Conservation (phyloP, 78 protist species). For the Speleostelium caveatum region DNA sequence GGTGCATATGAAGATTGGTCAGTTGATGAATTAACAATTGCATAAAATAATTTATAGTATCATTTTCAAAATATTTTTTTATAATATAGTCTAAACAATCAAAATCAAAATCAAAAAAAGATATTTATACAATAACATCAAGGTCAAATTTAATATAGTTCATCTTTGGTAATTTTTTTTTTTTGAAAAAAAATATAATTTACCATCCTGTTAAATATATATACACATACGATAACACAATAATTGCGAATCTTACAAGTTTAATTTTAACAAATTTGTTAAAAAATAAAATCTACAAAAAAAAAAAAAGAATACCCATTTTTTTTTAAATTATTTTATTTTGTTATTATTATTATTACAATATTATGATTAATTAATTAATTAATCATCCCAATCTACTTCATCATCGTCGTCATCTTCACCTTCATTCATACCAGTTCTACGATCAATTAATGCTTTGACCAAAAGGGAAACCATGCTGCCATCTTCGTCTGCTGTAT, state of each 20-base stretch:
- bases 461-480: slow-evolving; percentile 58
- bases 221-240: background rate
- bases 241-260: background rate
- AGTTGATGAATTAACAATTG: slow-evolving; percentile 73
- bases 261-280: background rate
- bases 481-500: slow-evolving; percentile 15
- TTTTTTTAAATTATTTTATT: background rate
- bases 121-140: background rate
- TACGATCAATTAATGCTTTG: slow-evolving; percentile 56
- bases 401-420: slow-evolving; percentile 58
- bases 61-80: background rate
- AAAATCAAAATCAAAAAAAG: background rate
- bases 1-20: slow-evolving; percentile 92
- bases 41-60: background rate
- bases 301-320: background rate
- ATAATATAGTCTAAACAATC: background rate
- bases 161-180: background rate
- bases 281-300: background rate
- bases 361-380: too few relatives aligned
- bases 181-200: too few relatives aligned
- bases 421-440: slow-evolving; percentile 65
- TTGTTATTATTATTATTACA: too few relatives aligned
- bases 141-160: background rate
- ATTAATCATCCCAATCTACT: slow-evolving; percentile 57
- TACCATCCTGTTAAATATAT: too few relatives aligned